Evolutionary conservation across 805 yeast species (phyloP).

Genomic region (Kluyveromyces wickerhamii): DNA sequence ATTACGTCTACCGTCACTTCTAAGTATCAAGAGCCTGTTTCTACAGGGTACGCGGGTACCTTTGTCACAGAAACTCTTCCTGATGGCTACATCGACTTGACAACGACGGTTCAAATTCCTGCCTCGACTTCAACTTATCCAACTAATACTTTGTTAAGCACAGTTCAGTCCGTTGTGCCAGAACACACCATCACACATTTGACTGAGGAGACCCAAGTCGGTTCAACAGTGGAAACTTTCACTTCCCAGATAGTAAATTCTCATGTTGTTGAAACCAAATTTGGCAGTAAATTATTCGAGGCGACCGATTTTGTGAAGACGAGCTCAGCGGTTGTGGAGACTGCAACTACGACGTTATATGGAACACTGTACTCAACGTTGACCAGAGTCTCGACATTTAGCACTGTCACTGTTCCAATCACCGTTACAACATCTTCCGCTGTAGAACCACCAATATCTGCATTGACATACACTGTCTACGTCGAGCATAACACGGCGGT

Average conservation of each 20-base stretch:
- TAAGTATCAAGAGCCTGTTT: not conserved
- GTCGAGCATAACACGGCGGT: not conserved
- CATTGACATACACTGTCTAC: constrained; percentile 3
- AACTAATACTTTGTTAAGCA: not conserved
- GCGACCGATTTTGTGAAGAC: not conserved
- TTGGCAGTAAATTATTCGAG: not conserved
- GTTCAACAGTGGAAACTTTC: not conserved
- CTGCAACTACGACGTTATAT: not conserved
- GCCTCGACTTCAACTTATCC: not conserved
- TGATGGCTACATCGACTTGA: not conserved
- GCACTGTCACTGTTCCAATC: not conserved
- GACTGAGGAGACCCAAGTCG: not conserved
- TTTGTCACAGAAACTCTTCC: not conserved
- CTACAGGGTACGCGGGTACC: not conserved
- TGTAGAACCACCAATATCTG: constrained; percentile 5
- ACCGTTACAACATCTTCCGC: constrained; percentile 1
- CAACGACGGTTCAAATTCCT: not conserved
- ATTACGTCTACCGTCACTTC: constrained; percentile 1
- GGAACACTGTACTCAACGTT: not conserved
- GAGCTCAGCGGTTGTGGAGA: not conserved
- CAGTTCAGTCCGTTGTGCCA: not conserved
- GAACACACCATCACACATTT: not conserved
- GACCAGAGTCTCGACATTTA: constrained; percentile 1
- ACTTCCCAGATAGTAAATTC: not conserved
- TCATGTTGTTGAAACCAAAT: not conserved